phyloP scores from a whole-genome alignment of 2,329 filamentous ascomycete species.

The Gremmenia infestans region DNA sequence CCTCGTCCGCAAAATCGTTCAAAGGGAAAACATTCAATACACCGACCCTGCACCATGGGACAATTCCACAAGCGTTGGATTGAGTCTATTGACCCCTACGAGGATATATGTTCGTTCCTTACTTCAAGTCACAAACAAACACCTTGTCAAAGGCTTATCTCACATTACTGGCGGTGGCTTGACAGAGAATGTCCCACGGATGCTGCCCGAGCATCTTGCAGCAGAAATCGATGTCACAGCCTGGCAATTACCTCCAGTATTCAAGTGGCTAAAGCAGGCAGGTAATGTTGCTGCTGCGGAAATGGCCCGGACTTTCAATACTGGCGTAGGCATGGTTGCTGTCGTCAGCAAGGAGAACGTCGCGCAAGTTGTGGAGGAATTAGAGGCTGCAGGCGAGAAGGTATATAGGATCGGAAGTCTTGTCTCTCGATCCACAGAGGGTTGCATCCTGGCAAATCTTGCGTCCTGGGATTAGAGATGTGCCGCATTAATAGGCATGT shows the following conservation, averaged over 20 bases:
- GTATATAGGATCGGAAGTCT: slow-evolving; percentile 74
- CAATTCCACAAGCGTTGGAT: slow-evolving; percentile 56
- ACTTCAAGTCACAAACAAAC: slow-evolving; percentile 57
- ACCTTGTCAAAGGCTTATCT: slow-evolving; percentile 81
- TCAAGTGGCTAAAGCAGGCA: slow-evolving; percentile 74
- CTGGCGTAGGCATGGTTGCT: slow-evolving; percentile 88
- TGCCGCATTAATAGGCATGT: background rate
- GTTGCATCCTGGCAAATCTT: slow-evolving; percentile 59
- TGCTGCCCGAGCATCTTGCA: slow-evolving; percentile 73
- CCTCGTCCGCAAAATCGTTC: slow-evolving; percentile 85
- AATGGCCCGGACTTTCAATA: slow-evolving; percentile 93
- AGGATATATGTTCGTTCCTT: slow-evolving; percentile 87
- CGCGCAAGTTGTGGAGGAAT: slow-evolving; percentile 51
- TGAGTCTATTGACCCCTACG: slow-evolving; percentile 80
- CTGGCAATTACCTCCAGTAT: slow-evolving; percentile 75
- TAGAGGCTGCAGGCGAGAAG: slow-evolving; percentile 67
- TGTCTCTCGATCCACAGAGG: slow-evolving; percentile 50
- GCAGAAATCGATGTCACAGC: slow-evolving; percentile 73
- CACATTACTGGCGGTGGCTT: slow-evolving; percentile 97
- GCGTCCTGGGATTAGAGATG: slow-evolving; percentile 26
- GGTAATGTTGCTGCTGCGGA: slow-evolving; percentile 70
- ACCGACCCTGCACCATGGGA: slow-evolving; percentile 74
- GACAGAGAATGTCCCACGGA: slow-evolving; percentile 88
- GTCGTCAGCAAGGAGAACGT: slow-evolving; percentile 66
- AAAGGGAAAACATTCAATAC: slow-evolving; percentile 66